These are phyloP conservation scores for Cotoneaster glaucophyllus DNA, from an alignment of 306 rosid species.

Conservation along the genomic window DNA sequence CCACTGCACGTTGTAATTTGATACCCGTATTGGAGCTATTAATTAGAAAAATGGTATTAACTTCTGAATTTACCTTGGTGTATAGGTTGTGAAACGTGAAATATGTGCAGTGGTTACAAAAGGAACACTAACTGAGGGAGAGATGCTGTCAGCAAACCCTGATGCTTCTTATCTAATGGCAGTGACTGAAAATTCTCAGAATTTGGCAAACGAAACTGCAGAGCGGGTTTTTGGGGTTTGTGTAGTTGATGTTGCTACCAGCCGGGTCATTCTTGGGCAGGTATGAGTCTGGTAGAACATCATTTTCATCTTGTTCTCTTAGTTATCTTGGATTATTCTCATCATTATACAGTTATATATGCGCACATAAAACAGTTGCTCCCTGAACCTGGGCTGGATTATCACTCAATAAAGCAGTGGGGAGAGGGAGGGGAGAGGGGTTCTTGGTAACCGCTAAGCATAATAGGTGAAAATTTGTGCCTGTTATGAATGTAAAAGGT, in stretches of 20 bases:
- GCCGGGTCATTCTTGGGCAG: conserved; percentile 87
- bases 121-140: conserved; percentile 88
- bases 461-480: not conserved
- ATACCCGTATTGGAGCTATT: not conserved
- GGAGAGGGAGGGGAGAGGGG: not conserved
- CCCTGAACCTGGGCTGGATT: not conserved
- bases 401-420: not conserved
- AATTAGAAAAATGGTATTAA: not conserved
- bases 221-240: conserved; percentile 72
- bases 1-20: conserved; percentile 2
- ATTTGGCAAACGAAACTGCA: conserved; percentile 31
- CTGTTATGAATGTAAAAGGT: not conserved
- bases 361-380: not conserved
- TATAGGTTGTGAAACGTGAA: conserved; percentile 91
- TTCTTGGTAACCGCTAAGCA: not conserved
- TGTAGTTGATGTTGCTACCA: conserved; percentile 70
- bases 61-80: conserved; percentile 12
- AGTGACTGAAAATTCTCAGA: conserved; percentile 53
- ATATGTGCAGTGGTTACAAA: conserved; percentile 87
- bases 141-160: conserved; percentile 69
- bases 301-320: not conserved
- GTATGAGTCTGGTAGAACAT: conserved; percentile 30
- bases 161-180: conserved; percentile 88
- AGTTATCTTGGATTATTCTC: not conserved
- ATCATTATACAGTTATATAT: not conserved